Evolutionary conservation across 2,329 filamentous ascomycete species (phyloP), one percentile per base, ranked within the genome.

Genomic region (Exophiala sideris): DNA sequence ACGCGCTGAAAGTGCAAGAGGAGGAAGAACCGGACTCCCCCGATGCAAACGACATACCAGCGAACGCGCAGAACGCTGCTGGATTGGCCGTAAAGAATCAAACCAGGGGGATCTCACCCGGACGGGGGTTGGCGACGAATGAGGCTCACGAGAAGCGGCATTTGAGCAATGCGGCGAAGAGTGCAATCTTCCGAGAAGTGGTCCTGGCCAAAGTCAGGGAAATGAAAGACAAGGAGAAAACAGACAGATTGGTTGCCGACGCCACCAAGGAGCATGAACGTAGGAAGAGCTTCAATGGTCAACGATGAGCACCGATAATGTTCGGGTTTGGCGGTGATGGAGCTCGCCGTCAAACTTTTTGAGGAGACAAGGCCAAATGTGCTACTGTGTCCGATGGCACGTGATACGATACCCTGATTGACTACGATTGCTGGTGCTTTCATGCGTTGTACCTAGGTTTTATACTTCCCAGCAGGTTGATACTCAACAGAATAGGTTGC

Each of bases 151-250:
- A 67, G 11, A 77, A 73, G 62, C 68, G 75, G 41, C 79, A 79
- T 61, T 68, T 85, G 58, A 79, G 79, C 65, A 81, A 78, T 58
- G 70, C 81, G 59, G 83, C 83, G 33, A 83, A 82, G 64, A 79
- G 79, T 45, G 81, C 89, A 58, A 95, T 97, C 65, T 96, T 97
- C 83, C 83, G 89, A 65, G 92, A 96, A 71, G 89, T 97, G 10
- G 92, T 96, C 11, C 77, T 96, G 54, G 92, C 91, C 61, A 97
- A 96, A 77, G 90, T 96, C 42, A 83, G 87, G 56, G 91, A 96
- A 72, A 88, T 89, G 82, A 95, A 95, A 79, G 87, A 90, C 63
- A 82, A 91, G 65, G 87, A 95, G 68, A 85, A 91, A 68, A 82
- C 82, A 32, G 79, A 87, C 63, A 85, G 86, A 70, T 72, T 82